A percentile compares a stretch with the other conserved stretches of the same genome.
Conservation (phyloP, 768 basidiomycete genomes). For the Boletus tylopilopsis region DNA sequence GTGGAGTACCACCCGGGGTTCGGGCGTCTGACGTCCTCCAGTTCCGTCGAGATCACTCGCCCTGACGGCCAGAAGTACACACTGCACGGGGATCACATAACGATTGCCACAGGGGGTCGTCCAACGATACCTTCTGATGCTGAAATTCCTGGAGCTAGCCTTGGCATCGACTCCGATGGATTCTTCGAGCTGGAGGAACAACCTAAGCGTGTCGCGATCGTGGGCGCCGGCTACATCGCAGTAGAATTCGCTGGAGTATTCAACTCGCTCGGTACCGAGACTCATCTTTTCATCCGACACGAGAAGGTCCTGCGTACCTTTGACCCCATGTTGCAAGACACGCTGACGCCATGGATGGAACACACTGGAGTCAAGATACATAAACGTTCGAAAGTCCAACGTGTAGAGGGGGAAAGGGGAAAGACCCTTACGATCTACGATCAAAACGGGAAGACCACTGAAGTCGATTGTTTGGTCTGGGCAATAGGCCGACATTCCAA, state of each 20-base stretch:
- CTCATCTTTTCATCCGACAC: conserved; percentile 86
- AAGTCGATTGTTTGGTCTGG: conserved; percentile 89
- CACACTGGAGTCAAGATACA: conserved; percentile 91
- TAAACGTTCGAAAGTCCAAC: conserved; percentile 67
- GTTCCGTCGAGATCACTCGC: conserved; percentile 67
- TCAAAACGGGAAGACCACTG: conserved; percentile 69
- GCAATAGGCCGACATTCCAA: conserved; percentile 87
- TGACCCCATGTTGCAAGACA: conserved; percentile 82
- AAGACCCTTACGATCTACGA: conserved; percentile 73
- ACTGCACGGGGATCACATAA: conserved; percentile 73
- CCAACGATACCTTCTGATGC: conserved; percentile 78
- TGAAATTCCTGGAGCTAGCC: conserved; percentile 81
- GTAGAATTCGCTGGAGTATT: conserved; percentile 96
- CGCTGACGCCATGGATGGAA: conserved; percentile 87
- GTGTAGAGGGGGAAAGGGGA: conserved; percentile 72
- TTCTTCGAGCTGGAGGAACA: conserved; percentile 92
- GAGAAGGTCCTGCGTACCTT: conserved; percentile 92
- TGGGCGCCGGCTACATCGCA: conserved; percentile 97
- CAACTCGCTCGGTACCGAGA: conserved; percentile 86
- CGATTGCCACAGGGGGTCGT: conserved; percentile 82
- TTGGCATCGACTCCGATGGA: conserved; percentile 91
- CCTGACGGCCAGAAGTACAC: conserved; percentile 67
- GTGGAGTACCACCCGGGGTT: conserved; percentile 85
- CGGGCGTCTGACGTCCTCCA: conserved; percentile 67
- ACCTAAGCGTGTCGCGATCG: conserved; percentile 89